phyloP scores from a whole-genome alignment of 164 flowering plant species.

The grape (Vitis vinifera) region ASM3070453v1 NC_081808.1:3326001-3326500 shows the following conservation, averaged over 20 bases:
- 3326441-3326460: conserved; percentile 31
- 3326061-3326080: conserved; percentile 7
- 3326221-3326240: conserved; percentile 18
- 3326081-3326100: conserved; percentile 6
- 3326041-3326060: conserved; percentile 17
- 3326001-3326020: conserved; percentile 6
- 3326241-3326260: conserved; percentile 15
- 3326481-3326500: conserved; percentile 19
- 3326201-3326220: conserved; percentile 21
- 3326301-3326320: conserved; percentile 16
- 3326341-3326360: conserved; percentile 35
- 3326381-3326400: conserved; percentile 94
- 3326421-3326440: conserved; percentile 64
- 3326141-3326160: conserved; percentile 81
- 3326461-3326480: conserved; percentile 46
- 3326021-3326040: conserved; percentile 20
- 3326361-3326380: conserved; percentile 83
- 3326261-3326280: conserved; percentile 14
- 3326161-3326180: conserved; percentile 29
- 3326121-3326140: conserved; percentile 76
- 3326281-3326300: conserved; percentile 14
- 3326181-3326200: conserved; percentile 22
- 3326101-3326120: conserved; percentile 41
- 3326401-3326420: conserved; percentile 90
- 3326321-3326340: conserved; percentile 16